phyloP scores from a whole-genome alignment of 129 eudicot species.

The Flaveria linearis region DNA sequence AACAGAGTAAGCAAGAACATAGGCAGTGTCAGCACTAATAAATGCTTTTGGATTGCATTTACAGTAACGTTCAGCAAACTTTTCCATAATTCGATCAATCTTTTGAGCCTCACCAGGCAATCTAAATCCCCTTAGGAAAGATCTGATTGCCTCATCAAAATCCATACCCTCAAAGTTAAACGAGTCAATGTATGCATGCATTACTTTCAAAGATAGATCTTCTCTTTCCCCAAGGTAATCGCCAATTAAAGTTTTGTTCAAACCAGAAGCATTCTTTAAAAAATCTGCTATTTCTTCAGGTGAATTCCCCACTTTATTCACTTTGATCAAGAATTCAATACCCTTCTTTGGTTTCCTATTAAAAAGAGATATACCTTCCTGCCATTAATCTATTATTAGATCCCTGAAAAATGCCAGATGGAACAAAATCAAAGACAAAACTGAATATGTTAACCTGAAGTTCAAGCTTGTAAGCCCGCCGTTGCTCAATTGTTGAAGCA shows the following conservation, averaged over 20 bases:
- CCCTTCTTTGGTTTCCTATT: conserved; percentile 95
- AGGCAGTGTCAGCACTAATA: conserved; percentile 96
- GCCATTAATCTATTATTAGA: conserved; percentile 55
- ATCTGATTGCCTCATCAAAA: conserved; percentile 91
- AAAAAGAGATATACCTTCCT: conserved; percentile 98
- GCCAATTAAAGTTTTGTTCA: conserved; percentile 86
- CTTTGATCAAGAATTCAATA: conserved; percentile 86
- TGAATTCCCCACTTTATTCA: conserved; percentile 86
- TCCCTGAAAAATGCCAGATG: conserved; percentile 29
- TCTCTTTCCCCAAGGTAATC: conserved; percentile 98
- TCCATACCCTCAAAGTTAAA: conserved; percentile 87
- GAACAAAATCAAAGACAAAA: conserved; percentile 29
- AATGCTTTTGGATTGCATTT: conserved; percentile 92
- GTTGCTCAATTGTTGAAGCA: conserved; percentile 88
- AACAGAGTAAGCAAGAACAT: conserved; percentile 96
- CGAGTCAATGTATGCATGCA: conserved; percentile 95
- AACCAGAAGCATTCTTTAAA: conserved; percentile 77
- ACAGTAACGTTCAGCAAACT: conserved; percentile 94
- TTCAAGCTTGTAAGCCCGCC: conserved; percentile 96
- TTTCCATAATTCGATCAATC: conserved; percentile 96
- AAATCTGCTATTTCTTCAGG: conserved; percentile 89
- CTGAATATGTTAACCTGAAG: conserved; percentile 68
- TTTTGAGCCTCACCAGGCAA: conserved; percentile 99
- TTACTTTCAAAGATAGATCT: conserved; percentile 81
- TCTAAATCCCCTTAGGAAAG: conserved; percentile 80